Conservation (phyloP, 495 filamentous ascomycete species). For the Penicillium maclennaniae region DNA sequence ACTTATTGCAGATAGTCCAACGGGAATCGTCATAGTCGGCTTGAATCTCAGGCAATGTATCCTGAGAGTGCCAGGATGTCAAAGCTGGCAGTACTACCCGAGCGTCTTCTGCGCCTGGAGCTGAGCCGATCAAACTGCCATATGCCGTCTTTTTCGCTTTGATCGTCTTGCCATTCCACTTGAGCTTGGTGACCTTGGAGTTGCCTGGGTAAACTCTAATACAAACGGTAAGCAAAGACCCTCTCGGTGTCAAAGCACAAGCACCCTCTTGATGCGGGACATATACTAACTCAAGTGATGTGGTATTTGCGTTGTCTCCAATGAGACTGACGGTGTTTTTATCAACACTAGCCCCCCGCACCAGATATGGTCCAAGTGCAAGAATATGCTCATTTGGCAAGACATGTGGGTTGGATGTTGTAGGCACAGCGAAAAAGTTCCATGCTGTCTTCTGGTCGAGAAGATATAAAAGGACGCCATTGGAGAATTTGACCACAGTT, state of each 20-base stretch:
- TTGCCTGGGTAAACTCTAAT: conserved; percentile 50
- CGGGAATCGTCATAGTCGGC: conserved; percentile 56
- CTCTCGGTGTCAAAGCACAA: too few species aligned
- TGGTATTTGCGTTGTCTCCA: conserved; percentile 63
- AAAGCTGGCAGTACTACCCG: conserved; percentile 50
- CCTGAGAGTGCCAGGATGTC: conserved; percentile 57
- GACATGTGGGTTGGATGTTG: conserved; percentile 30
- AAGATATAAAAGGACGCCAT: conserved; percentile 50
- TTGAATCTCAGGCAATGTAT: conserved; percentile 64
- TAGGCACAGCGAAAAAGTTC: conserved; percentile 49
- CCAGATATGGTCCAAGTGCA: conserved; percentile 58
- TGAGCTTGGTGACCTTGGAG: conserved; percentile 36
- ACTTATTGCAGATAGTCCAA: conserved; percentile 58
- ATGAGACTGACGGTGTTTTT: conserved; percentile 50
- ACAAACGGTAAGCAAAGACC: neutral
- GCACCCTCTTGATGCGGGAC: neutral
- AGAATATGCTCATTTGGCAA: conserved; percentile 57
- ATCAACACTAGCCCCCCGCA: conserved; percentile 52
- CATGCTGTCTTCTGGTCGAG: conserved; percentile 44
- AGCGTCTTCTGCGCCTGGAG: conserved; percentile 43
- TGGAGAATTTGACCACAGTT: conserved; percentile 49
- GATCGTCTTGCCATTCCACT: conserved; percentile 51
- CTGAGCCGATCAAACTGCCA: conserved; percentile 46
- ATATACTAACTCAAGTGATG: conserved; percentile 49
- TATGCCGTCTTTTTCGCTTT: conserved; percentile 34